Evolutionary conservation across 129 eudicot species (phyloP), one percentile per base, ranked within the genome.

Genomic region (Flaveria robusta): DNA sequence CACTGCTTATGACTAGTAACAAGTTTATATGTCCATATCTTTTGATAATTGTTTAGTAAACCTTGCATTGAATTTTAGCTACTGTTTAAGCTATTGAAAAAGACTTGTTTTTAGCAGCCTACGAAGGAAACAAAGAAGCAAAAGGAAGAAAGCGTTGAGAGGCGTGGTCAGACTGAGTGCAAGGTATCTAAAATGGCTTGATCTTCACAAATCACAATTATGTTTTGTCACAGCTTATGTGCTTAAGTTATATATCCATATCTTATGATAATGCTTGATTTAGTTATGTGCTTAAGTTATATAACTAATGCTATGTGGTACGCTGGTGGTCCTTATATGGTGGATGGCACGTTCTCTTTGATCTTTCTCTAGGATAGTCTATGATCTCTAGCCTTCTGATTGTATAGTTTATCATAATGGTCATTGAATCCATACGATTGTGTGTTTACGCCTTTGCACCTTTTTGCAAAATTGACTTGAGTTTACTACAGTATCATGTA

Each of bases 401-500:
- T 51, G 29, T 52, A 15, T 15, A 10, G 15, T 9, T 43, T 14
- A 74, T 72, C 18, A 0, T 72, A 54, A 52, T 72, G 19, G 50
- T 72, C 31, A 8, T 47, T 16, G 49, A 50, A 27, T 23, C 31
- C 0, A 51, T 70, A 47, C 14, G 27, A 60, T 60, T 60, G 22
- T 27, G 43, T 62, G 54, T 46, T 70, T 49, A 78, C 47, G 75
- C 51, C 29, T 70, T 78, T 71, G 43, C 71, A 47, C 23, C 66
- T 13, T 60, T 16, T 70, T 15, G 27, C 20, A 63, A 24, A 29
- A 10, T 12, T 60, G 64, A 66, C 76, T 73, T 60, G 73, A n/a
- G 68, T 50, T 77, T 31, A 12, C 76, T 85, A 89, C 94, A 89
- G 96, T 89, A 84, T 81, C 84, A 81, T 80, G 66, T 72, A 79